These are phyloP conservation scores for Puccinia triticina DNA, from an alignment of 1,284 basidiomycete genomes.

Conservation along the genomic window DNA sequence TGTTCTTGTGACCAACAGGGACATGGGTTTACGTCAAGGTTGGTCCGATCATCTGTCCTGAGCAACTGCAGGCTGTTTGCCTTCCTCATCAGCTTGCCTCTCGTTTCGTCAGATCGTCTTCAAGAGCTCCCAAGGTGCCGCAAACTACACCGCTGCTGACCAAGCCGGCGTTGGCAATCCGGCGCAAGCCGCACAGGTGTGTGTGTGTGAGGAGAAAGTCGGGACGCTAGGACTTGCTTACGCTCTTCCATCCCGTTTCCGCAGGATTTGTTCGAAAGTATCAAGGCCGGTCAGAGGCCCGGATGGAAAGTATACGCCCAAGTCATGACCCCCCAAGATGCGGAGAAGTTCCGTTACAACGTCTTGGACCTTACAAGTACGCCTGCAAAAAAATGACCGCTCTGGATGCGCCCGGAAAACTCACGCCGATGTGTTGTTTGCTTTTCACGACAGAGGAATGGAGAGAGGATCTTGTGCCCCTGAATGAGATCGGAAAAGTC, in stretches of 20 bases:
- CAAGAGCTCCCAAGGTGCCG: slow-evolving; percentile 24
- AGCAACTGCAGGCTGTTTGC: too few species aligned
- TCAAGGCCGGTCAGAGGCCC: slow-evolving; percentile 76
- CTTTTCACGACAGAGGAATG: slow-evolving; percentile 61
- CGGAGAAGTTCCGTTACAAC: slow-evolving; percentile 85
- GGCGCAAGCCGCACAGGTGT: slow-evolving; percentile 68
- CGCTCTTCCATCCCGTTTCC: slow-evolving; percentile 58
- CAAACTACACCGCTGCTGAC: slow-evolving; percentile 66
- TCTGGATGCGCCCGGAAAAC: not conserved
- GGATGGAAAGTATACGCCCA: slow-evolving; percentile 77
- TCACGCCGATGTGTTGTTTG: not conserved
- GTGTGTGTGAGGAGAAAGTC: not conserved
- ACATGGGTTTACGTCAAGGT: slow-evolving; percentile 58
- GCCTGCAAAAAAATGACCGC: not conserved
- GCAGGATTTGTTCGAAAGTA: slow-evolving; percentile 75
- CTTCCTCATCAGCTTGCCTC: not conserved
- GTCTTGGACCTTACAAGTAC: slow-evolving; percentile 79
- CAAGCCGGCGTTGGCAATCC: slow-evolving; percentile 71
- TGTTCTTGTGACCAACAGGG: slow-evolving; percentile 54
- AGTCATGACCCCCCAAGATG: slow-evolving; percentile 85
- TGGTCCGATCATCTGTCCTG: slow-evolving; percentile 45
- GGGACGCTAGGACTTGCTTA: not conserved
- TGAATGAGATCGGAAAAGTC: slow-evolving; percentile 21
- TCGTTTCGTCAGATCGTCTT: not conserved
- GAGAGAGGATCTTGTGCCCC: slow-evolving; percentile 50